Evolutionary conservation across 2,329 filamentous ascomycete species (phyloP).

Genomic region (Daldinia eschscholtzii): DNA sequence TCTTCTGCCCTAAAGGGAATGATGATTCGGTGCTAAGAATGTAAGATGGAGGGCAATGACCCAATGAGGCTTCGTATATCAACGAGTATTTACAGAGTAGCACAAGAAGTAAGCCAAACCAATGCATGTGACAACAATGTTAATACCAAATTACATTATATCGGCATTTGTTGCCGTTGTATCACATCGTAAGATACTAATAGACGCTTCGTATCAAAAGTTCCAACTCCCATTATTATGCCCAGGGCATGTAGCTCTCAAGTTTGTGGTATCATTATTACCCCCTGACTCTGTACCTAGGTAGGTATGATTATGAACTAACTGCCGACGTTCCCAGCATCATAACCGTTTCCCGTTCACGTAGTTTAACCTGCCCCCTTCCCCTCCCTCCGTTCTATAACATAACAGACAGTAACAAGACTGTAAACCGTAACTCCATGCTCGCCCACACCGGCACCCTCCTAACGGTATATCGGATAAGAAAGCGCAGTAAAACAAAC

Average conservation of each 20-base stretch:
- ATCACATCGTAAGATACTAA: not conserved
- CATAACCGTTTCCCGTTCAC: not conserved
- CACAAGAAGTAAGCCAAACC: not conserved
- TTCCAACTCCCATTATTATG: not conserved
- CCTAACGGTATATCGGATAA: slow-evolving; percentile 23
- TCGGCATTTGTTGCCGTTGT: not conserved
- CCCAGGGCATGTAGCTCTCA: not conserved
- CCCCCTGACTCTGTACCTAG: not conserved
- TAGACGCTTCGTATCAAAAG: too few relatives aligned
- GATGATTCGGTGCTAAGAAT: not conserved
- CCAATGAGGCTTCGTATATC: not conserved
- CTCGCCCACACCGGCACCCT: slow-evolving; percentile 16
- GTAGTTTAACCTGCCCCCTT: not conserved
- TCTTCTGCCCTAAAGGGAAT: not conserved
- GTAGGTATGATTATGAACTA: not conserved
- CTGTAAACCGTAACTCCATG: slow-evolving; percentile 38
- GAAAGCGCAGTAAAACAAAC: slow-evolving; percentile 17
- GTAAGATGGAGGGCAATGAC: not conserved
- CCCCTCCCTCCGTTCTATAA: not conserved
- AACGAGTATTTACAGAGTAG: not conserved
- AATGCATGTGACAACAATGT: not conserved
- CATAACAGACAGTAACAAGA: slow-evolving; percentile 9
- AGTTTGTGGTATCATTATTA: slow-evolving; percentile 17
- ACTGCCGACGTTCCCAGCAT: not conserved
- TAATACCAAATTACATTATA: not conserved